These are phyloP conservation scores for Cucumis sativus DNA, from an alignment of 306 rosid species.

Conservation along the genomic window Cucumber_9930_V3 NC_026661.2:16285501-16286000, in stretches of 20 bases:
- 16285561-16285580: too few species aligned
- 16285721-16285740: not conserved
- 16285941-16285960: not conserved
- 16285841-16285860: slow-evolving; percentile 88
- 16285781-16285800: slow-evolving; percentile 1
- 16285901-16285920: slow-evolving; percentile 77
- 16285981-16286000: not conserved
- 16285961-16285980: not conserved
- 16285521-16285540: too few species aligned
- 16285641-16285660: too few species aligned
- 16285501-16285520: too few species aligned
- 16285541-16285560: too few species aligned
- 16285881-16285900: slow-evolving; percentile 61
- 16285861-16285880: slow-evolving; percentile 74
- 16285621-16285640: too few species aligned
- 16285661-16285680: too few species aligned
- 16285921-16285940: not conserved
- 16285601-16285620: too few species aligned
- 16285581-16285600: too few species aligned
- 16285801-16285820: slow-evolving; percentile 66
- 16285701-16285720: not conserved
- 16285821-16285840: slow-evolving; percentile 89
- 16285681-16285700: not conserved
- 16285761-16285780: not conserved
- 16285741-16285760: not conserved